Evolutionary conservation across 1,284 basidiomycete species (phyloP).

Genomic region (Paramarasmius palmivorus): DNA sequence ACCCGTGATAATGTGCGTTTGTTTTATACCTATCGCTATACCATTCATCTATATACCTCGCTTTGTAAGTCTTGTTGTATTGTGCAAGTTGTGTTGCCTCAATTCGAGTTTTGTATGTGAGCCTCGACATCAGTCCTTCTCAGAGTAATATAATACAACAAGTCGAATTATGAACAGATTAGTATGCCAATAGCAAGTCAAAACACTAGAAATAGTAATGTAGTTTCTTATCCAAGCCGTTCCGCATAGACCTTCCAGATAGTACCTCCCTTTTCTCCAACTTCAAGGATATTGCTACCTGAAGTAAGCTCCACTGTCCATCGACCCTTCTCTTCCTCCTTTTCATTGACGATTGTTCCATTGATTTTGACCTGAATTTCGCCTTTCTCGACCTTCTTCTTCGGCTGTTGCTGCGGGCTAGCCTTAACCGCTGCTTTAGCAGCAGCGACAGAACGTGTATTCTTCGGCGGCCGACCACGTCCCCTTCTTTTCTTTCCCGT

Average conservation of each 20-base stretch:
- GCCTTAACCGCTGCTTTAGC: constrained; percentile 32
- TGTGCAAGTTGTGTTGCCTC: too few relatives aligned
- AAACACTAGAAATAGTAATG: not conserved
- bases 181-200: not conserved
- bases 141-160: not conserved
- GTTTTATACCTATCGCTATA: not conserved
- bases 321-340: constrained; percentile 38
- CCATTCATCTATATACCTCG: too few relatives aligned
- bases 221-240: constrained; percentile 24
- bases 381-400: constrained; percentile 43
- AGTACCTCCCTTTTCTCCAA: constrained; percentile 67
- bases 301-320: constrained; percentile 58
- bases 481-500: constrained; percentile 40
- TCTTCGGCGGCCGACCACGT: constrained; percentile 30
- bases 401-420: constrained; percentile 30
- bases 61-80: too few relatives aligned
- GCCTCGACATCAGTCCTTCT: too few relatives aligned
- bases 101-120: too few relatives aligned
- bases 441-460: constrained; percentile 15
- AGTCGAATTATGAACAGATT: not conserved
- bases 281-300: constrained; percentile 60
- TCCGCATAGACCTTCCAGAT: constrained; percentile 70
- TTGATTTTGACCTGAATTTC: constrained; percentile 56
- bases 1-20: constrained; percentile 43
- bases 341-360: constrained; percentile 41